Base-by-base conservation (phyloP, 768 basidiomycete species). In the Tulasnella sp. region DNA sequence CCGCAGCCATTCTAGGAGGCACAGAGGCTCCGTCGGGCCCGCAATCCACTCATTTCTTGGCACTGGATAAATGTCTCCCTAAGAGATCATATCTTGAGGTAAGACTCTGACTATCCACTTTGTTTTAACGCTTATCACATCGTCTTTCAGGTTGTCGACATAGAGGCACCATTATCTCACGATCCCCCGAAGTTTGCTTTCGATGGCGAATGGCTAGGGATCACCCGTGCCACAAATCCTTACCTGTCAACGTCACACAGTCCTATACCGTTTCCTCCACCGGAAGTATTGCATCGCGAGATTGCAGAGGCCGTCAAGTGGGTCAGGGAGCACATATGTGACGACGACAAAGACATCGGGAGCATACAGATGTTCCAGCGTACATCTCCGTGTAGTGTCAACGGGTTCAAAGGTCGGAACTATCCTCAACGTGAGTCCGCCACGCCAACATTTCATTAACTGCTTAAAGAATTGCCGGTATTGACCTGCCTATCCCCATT, bases 151-250 rank as follows among this genome's bases (percentile, higher is more conserved):
- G 78, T 92, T 8, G 69, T 93, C 45, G 88, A 94, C 53, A 69
- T 89, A 23, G 73, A 75, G 3, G 65, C 67, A 0, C 66, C 69
- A 27, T 11, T 48, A 9, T 3, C 55, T 58, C 9, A 56, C 42
- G 19, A 24, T 42, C 1, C 66, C 45, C 61, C 69, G 1, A 62
- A 64, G 0, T 61, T 97, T 19, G 77, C 78, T 13, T 96, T 80
- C 70, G 93, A 97, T 67, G 84, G 85, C 0, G 83, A 91, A 68
- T 99, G 96, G 96, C 81, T 98, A 49, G 93, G 92, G 0, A 91
- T 99, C 67, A 83, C 83, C 3, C 85, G 88, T 5, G 91, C 90
- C 0, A 86, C 94, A 64, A 81, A 91, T 62, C 83, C 85, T 0
- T 86, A 78, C 72, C 78, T 97, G 63, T 84, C 86, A 2, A 77